Conservation (phyloP, 495 filamentous ascomycete genomes). For the Glarea lozoyensis region DNA sequence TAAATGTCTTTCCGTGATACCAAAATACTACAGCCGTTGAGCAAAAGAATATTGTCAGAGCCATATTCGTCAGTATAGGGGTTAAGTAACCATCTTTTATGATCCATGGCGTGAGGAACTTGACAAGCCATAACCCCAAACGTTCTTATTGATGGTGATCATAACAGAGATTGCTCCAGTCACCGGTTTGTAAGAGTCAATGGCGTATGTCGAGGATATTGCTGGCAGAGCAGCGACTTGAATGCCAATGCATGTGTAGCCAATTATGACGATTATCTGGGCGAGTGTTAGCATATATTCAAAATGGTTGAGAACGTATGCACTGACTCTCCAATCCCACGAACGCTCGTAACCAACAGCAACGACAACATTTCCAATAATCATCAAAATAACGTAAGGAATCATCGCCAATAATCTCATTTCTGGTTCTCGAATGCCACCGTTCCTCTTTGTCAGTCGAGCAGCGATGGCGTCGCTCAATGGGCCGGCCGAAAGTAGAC, state of each 20-base stretch:
- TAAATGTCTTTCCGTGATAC: slow-evolving; percentile 46
- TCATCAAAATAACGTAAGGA: slow-evolving; percentile 49
- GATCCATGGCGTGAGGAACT: slow-evolving; percentile 53
- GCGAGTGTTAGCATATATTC: slow-evolving; percentile 30
- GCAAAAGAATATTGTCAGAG: slow-evolving; percentile 42
- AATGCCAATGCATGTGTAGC: slow-evolving; percentile 37
- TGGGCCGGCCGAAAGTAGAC: slow-evolving; percentile 38
- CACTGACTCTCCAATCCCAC: slow-evolving; percentile 44
- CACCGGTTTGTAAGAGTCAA: slow-evolving; percentile 46
- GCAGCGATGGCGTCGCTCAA: slow-evolving; percentile 42
- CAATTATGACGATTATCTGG: slow-evolving; percentile 37
- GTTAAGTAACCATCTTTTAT: slow-evolving; percentile 37
- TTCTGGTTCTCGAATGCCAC: slow-evolving; percentile 44
- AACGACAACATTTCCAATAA: slow-evolving; percentile 50
- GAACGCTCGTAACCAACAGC: slow-evolving; percentile 49
- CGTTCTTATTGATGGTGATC: slow-evolving; percentile 43
- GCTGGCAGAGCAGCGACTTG: slow-evolving; percentile 49
- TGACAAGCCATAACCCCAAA: slow-evolving; percentile 50
- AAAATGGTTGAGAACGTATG: background rate
- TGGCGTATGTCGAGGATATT: slow-evolving; percentile 42
- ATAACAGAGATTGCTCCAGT: slow-evolving; percentile 43
- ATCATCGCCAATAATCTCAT: slow-evolving; percentile 48
- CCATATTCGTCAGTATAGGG: slow-evolving; percentile 46
- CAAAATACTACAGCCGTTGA: slow-evolving; percentile 46
- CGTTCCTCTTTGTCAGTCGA: slow-evolving; percentile 39